Evolutionary conservation across 1,284 basidiomycete species (phyloP), one percentile per base, ranked within the genome.

Genomic region (Lignosus rhinocerotis): DNA sequence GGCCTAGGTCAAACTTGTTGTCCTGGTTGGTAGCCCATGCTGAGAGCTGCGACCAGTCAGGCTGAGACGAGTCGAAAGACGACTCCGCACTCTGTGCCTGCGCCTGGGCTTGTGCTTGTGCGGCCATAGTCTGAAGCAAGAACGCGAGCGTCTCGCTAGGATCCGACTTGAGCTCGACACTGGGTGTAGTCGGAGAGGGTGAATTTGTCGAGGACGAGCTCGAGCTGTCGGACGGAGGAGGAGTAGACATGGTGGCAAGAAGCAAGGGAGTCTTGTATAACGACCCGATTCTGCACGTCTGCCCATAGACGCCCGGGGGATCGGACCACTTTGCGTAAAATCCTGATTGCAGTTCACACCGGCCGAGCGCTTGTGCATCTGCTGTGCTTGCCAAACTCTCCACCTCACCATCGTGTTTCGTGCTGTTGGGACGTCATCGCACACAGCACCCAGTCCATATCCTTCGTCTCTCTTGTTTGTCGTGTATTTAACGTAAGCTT

Each of bases 41-140:
- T 2, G 80, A 76, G 41, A 83, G 71, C 60, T 80, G 77, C 19
- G 79, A 76, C 83, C 83, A 85, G 66, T 85, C 82, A 30, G 78
- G 74, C 8, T 77, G 72, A 32, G 47, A 36, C 58, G 59, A 49
- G 44, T 64, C 56, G 46, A 60, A 61, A n/a, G 66, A 55, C 33
- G 60, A 58, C 45, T 62, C 60, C 10, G 43, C 2, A 25, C 21
- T 25, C 43, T 45, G 43, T n/a, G 19, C 43, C 17, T 58, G 49
- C 36, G 56, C 41, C 43, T 64, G 51, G 38, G 46, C 49, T 9
- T 61, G 62, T 1, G 66, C 58, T 32, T 63, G 60, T 17, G 64
- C 57, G 36, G 58, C 60, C 58, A 72, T 69, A 30, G 67, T 69
- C 64, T 73, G 72, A 25, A 73, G 69, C 39, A 73, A 64, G 55